A percentile compares a stretch with the other conserved stretches of the same genome.
Conservation (phyloP, 2,329 filamentous ascomycete genomes). For the Coccinonectria pachysandricola region DNA sequence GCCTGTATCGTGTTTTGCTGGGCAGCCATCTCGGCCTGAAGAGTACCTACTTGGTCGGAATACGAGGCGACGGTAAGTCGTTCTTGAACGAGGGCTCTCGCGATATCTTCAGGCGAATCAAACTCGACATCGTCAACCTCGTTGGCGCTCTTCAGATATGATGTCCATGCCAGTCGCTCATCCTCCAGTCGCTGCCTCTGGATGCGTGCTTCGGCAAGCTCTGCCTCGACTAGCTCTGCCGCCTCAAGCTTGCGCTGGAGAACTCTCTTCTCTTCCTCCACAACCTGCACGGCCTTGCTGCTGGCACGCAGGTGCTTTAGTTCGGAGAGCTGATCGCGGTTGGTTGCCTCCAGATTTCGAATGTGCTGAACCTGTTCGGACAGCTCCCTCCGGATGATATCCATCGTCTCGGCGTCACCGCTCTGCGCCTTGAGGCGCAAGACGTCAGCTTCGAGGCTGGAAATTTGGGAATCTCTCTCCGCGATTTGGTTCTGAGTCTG, state of each 20-base stretch:
- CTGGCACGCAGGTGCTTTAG: constrained; percentile 71
- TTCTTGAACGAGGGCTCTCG: constrained; percentile 73
- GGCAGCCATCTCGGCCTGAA: constrained; percentile 69
- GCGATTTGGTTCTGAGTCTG: constrained; percentile 55
- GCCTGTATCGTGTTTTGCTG: constrained; percentile 65
- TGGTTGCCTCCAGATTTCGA: constrained; percentile 68
- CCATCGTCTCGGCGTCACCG: constrained; percentile 76
- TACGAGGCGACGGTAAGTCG: constrained; percentile 69
- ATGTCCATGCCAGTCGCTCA: constrained; percentile 77
- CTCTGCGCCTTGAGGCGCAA: constrained; percentile 76
- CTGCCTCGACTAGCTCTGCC: constrained; percentile 62
- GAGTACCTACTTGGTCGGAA: constrained; percentile 66
- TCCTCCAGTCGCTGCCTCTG: constrained; percentile 83
- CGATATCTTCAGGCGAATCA: constrained; percentile 78
- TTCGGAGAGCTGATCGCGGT: constrained; percentile 68
- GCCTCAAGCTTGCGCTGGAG: constrained; percentile 68
- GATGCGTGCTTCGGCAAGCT: constrained; percentile 68
- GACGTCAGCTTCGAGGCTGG: constrained; percentile 71
- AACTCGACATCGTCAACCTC: constrained; percentile 60
- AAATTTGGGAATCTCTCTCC: constrained; percentile 60
- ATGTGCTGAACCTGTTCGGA: constrained; percentile 91
- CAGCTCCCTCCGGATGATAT: constrained; percentile 76
- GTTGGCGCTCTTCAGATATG: constrained; percentile 64
- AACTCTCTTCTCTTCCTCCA: constrained; percentile 87
- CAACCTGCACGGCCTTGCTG: constrained; percentile 80